Conservation (phyloP, 1,284 basidiomycete genomes). For the Cutaneotrichosporon mucoides region DNA sequence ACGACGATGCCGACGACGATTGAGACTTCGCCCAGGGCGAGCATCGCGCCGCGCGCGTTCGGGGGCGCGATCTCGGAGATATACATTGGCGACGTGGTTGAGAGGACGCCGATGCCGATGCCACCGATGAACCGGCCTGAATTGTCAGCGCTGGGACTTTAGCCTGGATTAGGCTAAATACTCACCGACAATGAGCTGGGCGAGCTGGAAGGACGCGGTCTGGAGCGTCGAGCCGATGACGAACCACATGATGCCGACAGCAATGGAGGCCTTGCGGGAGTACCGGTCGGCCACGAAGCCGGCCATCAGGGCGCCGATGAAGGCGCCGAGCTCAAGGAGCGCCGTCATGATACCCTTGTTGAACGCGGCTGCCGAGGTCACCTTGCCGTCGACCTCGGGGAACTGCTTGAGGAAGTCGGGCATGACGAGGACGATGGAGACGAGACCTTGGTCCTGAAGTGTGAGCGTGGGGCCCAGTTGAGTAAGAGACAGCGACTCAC, state of each 20-base stretch:
- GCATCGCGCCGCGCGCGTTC: constrained; percentile 65
- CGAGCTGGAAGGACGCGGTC: constrained; percentile 23
- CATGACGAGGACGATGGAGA: constrained; percentile 36
- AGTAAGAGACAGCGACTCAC: neutral
- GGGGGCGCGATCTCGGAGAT: constrained; percentile 40
- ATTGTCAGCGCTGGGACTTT: too few relatives aligned
- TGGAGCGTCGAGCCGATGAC: constrained; percentile 27
- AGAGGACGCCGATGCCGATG: constrained; percentile 38
- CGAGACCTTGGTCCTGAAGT: constrained; percentile 31
- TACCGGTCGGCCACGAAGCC: constrained; percentile 35
- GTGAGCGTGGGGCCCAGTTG: neutral
- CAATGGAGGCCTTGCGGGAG: constrained; percentile 28
- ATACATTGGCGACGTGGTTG: constrained; percentile 45
- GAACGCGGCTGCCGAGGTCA: constrained; percentile 13
- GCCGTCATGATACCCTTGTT: constrained; percentile 36
- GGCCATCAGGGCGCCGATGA: constrained; percentile 29
- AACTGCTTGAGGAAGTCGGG: constrained; percentile 32
- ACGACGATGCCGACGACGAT: constrained; percentile 58
- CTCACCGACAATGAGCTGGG: constrained; percentile 27
- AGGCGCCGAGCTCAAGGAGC: constrained; percentile 38
- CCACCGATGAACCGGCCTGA: constrained; percentile 23
- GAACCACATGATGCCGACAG: constrained; percentile 27
- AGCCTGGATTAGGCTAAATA: too few relatives aligned
- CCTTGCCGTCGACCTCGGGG: constrained; percentile 26
- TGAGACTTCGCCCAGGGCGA: constrained; percentile 68